Evolutionary conservation across 2,329 filamentous ascomycete species (phyloP).

Genomic region (Fusarium chuoi): DNA sequence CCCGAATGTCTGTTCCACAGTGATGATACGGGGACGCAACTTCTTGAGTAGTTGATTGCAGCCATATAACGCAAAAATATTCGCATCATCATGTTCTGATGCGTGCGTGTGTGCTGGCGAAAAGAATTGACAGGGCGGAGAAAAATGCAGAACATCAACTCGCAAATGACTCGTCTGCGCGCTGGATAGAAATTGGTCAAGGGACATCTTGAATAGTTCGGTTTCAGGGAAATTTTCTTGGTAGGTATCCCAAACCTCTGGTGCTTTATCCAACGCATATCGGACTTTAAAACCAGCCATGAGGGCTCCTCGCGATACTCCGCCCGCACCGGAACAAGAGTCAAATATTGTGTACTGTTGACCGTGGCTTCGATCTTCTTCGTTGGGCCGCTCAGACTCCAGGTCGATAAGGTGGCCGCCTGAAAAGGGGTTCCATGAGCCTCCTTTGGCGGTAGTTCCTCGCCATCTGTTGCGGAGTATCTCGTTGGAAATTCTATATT

Average conservation of each 20-base stretch:
- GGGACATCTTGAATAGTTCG: slow-evolving; percentile 58
- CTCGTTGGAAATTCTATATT: slow-evolving; percentile 47
- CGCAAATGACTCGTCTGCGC: slow-evolving; percentile 47
- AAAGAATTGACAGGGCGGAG: slow-evolving; percentile 81
- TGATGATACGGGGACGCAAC: slow-evolving; percentile 74
- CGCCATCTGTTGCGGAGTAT: slow-evolving; percentile 49
- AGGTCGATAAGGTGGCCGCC: slow-evolving; percentile 35
- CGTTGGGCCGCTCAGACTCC: slow-evolving; percentile 18
- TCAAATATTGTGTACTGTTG: slow-evolving; percentile 76
- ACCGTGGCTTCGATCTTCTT: slow-evolving; percentile 18
- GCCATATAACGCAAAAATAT: slow-evolving; percentile 68
- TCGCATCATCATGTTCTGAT: slow-evolving; percentile 75
- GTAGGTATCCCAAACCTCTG: slow-evolving; percentile 67
- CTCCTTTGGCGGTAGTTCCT: slow-evolving; percentile 44
- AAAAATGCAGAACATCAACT: slow-evolving; percentile 78
- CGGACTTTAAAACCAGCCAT: slow-evolving; percentile 66
- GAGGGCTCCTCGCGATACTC: slow-evolving; percentile 72
- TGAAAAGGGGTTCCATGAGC: slow-evolving; percentile 44
- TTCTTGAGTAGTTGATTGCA: slow-evolving; percentile 66
- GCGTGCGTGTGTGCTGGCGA: slow-evolving; percentile 76
- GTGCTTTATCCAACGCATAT: slow-evolving; percentile 73
- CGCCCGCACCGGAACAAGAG: slow-evolving; percentile 78
- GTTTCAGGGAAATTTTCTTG: slow-evolving; percentile 65
- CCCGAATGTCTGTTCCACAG: slow-evolving; percentile 82
- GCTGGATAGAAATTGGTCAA: slow-evolving; percentile 60